Conservation (phyloP, 768 basidiomycete species). For the Suillus brevipes region DNA sequence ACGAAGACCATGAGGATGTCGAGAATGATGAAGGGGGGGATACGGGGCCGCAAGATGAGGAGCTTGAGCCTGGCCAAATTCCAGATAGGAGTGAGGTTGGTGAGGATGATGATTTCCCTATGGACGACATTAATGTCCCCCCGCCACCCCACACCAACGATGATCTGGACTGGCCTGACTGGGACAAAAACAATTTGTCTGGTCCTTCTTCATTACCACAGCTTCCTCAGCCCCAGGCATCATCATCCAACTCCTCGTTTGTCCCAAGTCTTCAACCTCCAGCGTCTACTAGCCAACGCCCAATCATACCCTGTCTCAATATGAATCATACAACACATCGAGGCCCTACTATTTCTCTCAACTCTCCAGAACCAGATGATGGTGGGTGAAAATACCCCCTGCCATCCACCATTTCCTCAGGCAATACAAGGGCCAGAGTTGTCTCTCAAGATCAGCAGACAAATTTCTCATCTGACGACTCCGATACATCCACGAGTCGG, state of each 20-base stretch:
- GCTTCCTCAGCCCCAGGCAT: background rate
- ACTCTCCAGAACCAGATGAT: background rate
- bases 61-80: slow-evolving; percentile 1
- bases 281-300: background rate
- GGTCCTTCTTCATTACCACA: background rate
- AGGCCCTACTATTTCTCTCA: background rate
- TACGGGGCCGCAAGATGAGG: background rate
- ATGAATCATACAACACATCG: background rate
- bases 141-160: background rate
- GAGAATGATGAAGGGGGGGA: background rate
- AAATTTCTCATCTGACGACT: background rate
- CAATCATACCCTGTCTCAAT: background rate
- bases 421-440: background rate
- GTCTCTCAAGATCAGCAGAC: background rate
- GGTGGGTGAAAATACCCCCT: background rate
- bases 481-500: background rate
- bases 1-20: background rate
- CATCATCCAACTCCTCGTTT: background rate
- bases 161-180: background rate
- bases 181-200: background rate
- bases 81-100: background rate
- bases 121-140: background rate
- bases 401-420: background rate
- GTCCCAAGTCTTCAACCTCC: background rate
- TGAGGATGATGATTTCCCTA: background rate